Evolutionary conservation across 129 eudicot genomes (phyloP).

Genomic region (Smallanthus sonchifolius): DNA sequence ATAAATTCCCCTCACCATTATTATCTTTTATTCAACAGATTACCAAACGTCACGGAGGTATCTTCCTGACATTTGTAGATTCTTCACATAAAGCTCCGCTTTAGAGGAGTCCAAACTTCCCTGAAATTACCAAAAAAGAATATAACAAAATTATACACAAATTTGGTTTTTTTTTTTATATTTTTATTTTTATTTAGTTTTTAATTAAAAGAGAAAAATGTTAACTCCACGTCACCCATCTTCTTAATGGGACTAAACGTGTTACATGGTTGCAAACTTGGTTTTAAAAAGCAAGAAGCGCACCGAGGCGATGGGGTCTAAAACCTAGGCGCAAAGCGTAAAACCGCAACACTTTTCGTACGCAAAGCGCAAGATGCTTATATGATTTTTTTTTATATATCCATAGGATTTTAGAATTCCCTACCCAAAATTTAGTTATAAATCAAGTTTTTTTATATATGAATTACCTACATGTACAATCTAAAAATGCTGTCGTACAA

Average conservation of each 20-base stretch:
- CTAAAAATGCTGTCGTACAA: too few relatives aligned
- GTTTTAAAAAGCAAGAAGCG: too few relatives aligned
- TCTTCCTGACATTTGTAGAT: constrained; percentile 80
- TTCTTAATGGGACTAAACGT: not conserved
- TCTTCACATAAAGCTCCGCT: constrained; percentile 76
- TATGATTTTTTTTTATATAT: too few relatives aligned
- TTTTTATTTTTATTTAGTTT: not conserved
- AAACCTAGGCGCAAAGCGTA: too few relatives aligned
- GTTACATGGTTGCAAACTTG: not conserved
- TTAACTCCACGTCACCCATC: not conserved
- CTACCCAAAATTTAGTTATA: too few relatives aligned
- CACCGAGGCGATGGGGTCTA: too few relatives aligned
- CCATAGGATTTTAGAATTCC: too few relatives aligned
- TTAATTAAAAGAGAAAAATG: not conserved
- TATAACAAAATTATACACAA: not conserved
- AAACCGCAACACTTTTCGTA: too few relatives aligned
- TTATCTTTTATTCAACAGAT: not conserved
- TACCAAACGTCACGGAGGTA: constrained; percentile 88
- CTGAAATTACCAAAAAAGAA: constrained; percentile 35
- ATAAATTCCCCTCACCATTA: not conserved
- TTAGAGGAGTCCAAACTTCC: constrained; percentile 70
- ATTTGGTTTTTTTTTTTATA: not conserved
- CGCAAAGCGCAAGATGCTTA: too few relatives aligned
- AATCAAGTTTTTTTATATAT: too few relatives aligned
- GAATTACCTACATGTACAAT: too few relatives aligned